Base-by-base conservation (phyloP, 1,284 basidiomycete species). In the Salmacisia buchloeana region DNA sequence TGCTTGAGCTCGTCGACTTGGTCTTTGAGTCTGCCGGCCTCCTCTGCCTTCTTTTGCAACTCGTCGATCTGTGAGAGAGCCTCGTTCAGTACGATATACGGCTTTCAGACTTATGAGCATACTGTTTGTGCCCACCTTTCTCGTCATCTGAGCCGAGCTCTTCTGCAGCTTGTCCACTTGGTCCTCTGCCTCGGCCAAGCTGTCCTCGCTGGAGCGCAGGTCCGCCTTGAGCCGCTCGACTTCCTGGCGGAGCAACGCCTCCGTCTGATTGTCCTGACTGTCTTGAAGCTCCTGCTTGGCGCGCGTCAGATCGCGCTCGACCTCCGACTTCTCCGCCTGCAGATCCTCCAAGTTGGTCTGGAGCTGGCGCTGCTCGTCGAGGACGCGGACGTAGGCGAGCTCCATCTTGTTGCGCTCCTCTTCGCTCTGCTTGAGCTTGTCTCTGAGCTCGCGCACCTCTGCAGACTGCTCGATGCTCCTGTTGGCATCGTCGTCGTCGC, bases 1-100 rank as follows among this genome's bases (percentile, higher is more conserved):
- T 96, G 92, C 31, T 64, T 62, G 58, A 69, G 63, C 25, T 97
- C 94, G 76, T 98, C 94, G 1, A 97, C 83, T 80, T 96, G 89
- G 75, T 97, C 94, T 77, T 92, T 94, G 64, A 97, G 83, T 69
- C 85, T 86, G 3, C 82, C 84, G 1, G 88, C 88, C 72, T 92
- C 87, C 66, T 89, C 88, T 0, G 91, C 91, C 72, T 86, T 84
- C 2, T 78, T 81, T 75, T 89, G 88, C n/a, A 96, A 83, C 45
- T 97, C 92, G 46, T 92, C 91, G 10, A 89, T 78, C 82, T 83
- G 66, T 2, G n/a, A n/a, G n/a, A n/a, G n/a, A 58, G 23, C 25
- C 56, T 15, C 13, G 13, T 56, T 18, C 18, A 31, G 27, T 23
- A 60, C 34, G 31, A 57, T 62, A 56, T 61, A 35, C 13, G 21